Percentiles rank a stretch among this genome's conserved stretches.
Evolutionary conservation across 352 stramenopile genomes (phyloP).

Genomic region (Phytophthora tentaculata): DNA sequence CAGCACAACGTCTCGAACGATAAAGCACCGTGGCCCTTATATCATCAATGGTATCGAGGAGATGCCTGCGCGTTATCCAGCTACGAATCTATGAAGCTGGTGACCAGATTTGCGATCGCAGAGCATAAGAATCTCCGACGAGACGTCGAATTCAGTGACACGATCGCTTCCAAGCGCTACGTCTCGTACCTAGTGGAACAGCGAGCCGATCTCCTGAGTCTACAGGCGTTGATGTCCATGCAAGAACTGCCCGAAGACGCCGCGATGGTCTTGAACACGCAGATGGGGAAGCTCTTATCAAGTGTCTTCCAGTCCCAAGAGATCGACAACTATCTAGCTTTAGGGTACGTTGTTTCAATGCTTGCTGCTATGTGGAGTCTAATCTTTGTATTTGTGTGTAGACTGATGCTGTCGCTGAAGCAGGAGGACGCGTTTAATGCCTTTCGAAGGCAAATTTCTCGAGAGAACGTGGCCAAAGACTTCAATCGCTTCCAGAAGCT

Average conservation of each 20-base stretch:
- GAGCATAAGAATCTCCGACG: conserved; percentile 54
- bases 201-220: conserved; percentile 63
- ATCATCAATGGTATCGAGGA: conserved; percentile 65
- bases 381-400: conserved; percentile 26
- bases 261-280: conserved; percentile 46
- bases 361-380: not conserved
- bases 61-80: conserved; percentile 57
- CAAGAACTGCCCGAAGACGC: conserved; percentile 61
- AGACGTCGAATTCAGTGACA: conserved; percentile 35
- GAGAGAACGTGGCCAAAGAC: conserved; percentile 84
- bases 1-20: conserved; percentile 33
- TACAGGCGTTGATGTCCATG: conserved; percentile 74
- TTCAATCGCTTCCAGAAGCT: conserved; percentile 83
- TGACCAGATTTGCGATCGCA: conserved; percentile 62
- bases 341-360: conserved; percentile 46
- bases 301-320: conserved; percentile 74
- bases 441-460: conserved; percentile 78
- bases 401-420: conserved; percentile 80
- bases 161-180: conserved; percentile 66
- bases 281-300: conserved; percentile 65
- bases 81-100: conserved; percentile 61
- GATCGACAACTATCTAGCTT: conserved; percentile 74
- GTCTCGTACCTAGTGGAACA: conserved; percentile 76
- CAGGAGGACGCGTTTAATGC: conserved; percentile 73
- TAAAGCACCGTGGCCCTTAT: conserved; percentile 40